These are phyloP conservation scores for Nymphaea thermarum DNA, from an alignment of 164 flowering plant species.

Conservation along the genomic window DNA sequence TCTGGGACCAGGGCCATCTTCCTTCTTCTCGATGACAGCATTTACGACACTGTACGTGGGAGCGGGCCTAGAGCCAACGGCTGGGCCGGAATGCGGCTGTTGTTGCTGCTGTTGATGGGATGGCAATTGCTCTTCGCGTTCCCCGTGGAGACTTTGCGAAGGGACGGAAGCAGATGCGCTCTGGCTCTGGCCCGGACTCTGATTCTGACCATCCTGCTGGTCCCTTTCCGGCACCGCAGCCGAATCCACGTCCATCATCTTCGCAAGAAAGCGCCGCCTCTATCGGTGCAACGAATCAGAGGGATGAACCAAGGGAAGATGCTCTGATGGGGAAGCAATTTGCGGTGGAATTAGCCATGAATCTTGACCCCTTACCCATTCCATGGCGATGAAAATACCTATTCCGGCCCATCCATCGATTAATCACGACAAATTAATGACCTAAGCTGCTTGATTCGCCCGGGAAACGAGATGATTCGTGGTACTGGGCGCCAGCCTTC, in stretches of 20 bases:
- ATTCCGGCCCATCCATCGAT: not conserved
- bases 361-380: not conserved
- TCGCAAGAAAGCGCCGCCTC: not conserved
- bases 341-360: not conserved
- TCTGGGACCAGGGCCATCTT: constrained; percentile 94
- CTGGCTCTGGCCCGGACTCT: constrained; percentile 3
- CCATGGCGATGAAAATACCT: not conserved
- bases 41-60: constrained; percentile 77
- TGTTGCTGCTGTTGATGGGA: constrained; percentile 11
- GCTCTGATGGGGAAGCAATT: not conserved
- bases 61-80: constrained; percentile 82
- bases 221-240: constrained; percentile 47
- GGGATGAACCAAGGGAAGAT: not conserved
- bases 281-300: not conserved
- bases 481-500: not conserved
- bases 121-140: constrained; percentile 2
- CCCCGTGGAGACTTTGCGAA: constrained; percentile 2
- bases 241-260: constrained; percentile 49
- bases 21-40: constrained; percentile 81
- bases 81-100: constrained; percentile 23
- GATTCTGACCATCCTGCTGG: constrained; percentile 30
- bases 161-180: constrained; percentile 2
- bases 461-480: not conserved
- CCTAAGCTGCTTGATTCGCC: not conserved
- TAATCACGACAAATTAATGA: not conserved